phyloP scores from a whole-genome alignment of 129 eudicot species.

The Saposhnikovia divaricata region DNA sequence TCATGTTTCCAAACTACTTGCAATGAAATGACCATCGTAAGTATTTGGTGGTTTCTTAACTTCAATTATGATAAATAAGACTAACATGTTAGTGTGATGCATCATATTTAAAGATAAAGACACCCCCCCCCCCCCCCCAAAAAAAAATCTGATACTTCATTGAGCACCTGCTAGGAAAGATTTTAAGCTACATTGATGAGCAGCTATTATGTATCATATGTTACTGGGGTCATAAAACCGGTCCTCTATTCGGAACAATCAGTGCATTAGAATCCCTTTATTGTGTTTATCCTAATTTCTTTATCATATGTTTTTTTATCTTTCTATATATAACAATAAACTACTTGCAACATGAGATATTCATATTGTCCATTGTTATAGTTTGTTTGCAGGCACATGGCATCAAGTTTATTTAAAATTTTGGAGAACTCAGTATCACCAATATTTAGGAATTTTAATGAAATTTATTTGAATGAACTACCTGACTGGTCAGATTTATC shows the following conservation, averaged over 20 bases:
- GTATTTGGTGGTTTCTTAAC: too few species aligned
- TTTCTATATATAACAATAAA: background rate
- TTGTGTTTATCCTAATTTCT: background rate
- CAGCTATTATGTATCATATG: background rate
- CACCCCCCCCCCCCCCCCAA: too few species aligned
- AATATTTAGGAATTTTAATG: slow-evolving; percentile 27
- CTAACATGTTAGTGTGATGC: too few species aligned
- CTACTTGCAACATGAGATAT: slow-evolving; percentile 10
- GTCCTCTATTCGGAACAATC: background rate
- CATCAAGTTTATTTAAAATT: slow-evolving; percentile 46
- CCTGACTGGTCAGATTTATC: slow-evolving; percentile 59
- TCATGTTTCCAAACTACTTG: too few species aligned
- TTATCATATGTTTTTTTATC: background rate
- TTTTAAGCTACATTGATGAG: background rate
- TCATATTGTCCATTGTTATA: slow-evolving; percentile 28
- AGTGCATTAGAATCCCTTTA: background rate
- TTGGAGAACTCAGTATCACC: slow-evolving; percentile 44
- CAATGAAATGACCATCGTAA: too few species aligned
- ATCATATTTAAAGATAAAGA: too few species aligned
- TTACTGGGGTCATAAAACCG: background rate
- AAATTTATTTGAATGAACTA: slow-evolving; percentile 36
- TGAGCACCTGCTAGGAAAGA: background rate
- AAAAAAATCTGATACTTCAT: background rate
- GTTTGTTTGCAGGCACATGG: slow-evolving; percentile 73
- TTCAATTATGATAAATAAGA: too few species aligned